phyloP scores from a whole-genome alignment of 306 rosid species.

The Ammopiptanthus mongolicus region DNA sequence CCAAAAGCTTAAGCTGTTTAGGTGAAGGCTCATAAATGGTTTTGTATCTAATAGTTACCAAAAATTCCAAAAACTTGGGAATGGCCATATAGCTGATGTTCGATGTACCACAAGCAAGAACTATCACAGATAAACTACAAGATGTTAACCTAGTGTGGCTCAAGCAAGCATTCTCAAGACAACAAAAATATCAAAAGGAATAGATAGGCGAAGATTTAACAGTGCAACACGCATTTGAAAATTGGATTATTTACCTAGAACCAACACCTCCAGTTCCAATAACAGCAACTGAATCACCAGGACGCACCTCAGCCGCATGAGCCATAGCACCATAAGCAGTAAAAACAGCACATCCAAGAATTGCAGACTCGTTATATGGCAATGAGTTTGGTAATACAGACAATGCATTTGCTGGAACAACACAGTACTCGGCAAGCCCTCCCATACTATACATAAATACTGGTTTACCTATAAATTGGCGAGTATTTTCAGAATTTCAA shows the following conservation, averaged over 20 bases:
- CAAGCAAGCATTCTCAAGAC: slow-evolving; percentile 10
- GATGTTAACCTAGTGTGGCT: neutral
- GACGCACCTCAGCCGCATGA: slow-evolving; percentile 88
- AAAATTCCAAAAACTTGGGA: neutral
- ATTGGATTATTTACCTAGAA: slow-evolving; percentile 57
- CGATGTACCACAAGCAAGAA: neutral
- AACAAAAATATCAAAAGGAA: neutral
- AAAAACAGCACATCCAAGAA: slow-evolving; percentile 96
- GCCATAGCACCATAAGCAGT: slow-evolving; percentile 99
- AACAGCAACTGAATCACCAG: slow-evolving; percentile 93
- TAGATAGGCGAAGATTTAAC: neutral
- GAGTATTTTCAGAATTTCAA: slow-evolving; percentile 20
- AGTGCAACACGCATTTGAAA: neutral
- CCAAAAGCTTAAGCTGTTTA: neutral
- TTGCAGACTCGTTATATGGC: slow-evolving; percentile 86
- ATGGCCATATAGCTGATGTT: neutral
- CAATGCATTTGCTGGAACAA: slow-evolving; percentile 86
- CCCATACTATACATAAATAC: slow-evolving; percentile 93
- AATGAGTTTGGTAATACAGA: slow-evolving; percentile 59
- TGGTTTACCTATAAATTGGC: slow-evolving; percentile 65
- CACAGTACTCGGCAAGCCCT: slow-evolving; percentile 97
- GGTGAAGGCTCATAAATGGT: neutral
- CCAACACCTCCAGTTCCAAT: slow-evolving; percentile 96
- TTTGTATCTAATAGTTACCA: neutral
- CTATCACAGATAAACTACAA: neutral